Percentiles rank a stretch among this genome's conserved stretches.
These are phyloP conservation scores for Forsythia viridissima DNA, from an alignment of 257 asterid genomes.

Conservation along the genomic window DNA sequence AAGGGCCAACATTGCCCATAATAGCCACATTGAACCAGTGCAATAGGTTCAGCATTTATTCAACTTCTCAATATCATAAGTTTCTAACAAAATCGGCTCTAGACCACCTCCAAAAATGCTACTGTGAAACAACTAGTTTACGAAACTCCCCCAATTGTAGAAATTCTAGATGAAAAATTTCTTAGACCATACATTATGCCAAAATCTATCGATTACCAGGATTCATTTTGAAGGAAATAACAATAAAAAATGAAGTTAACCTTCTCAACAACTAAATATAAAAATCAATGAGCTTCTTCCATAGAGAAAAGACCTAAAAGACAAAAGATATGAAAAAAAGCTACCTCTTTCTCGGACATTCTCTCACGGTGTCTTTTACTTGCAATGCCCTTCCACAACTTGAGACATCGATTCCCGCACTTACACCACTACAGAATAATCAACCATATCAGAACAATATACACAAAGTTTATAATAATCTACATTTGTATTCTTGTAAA, in stretches of 20 bases:
- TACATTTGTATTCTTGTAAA: not conserved
- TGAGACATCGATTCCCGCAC: slow-evolving; percentile 45
- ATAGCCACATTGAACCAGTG: not conserved
- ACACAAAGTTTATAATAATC: slow-evolving; percentile 4
- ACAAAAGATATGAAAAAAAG: not conserved
- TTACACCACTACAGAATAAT: slow-evolving; percentile 41
- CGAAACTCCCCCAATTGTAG: not conserved
- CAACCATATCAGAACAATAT: slow-evolving; percentile 14
- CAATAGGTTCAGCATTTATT: not conserved
- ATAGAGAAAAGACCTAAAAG: not conserved
- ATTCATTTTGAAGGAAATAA: not conserved
- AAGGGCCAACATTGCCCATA: not conserved
- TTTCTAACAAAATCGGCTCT: not conserved
- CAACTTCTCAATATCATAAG: not conserved
- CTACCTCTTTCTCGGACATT: slow-evolving; percentile 75
- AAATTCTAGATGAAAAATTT: not conserved
- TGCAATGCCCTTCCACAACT: slow-evolving; percentile 49
- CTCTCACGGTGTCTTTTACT: slow-evolving; percentile 52
- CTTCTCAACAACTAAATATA: slow-evolving; percentile 1
- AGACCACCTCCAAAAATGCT: not conserved
- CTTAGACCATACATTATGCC: not conserved
- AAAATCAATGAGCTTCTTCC: slow-evolving; percentile 1
- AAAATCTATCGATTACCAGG: not conserved
- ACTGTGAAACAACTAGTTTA: not conserved
- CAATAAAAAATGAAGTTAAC: not conserved